These are phyloP conservation scores for Phytophthora idaei DNA, from an alignment of 352 stramenopile species.

Conservation along the genomic window DNA sequence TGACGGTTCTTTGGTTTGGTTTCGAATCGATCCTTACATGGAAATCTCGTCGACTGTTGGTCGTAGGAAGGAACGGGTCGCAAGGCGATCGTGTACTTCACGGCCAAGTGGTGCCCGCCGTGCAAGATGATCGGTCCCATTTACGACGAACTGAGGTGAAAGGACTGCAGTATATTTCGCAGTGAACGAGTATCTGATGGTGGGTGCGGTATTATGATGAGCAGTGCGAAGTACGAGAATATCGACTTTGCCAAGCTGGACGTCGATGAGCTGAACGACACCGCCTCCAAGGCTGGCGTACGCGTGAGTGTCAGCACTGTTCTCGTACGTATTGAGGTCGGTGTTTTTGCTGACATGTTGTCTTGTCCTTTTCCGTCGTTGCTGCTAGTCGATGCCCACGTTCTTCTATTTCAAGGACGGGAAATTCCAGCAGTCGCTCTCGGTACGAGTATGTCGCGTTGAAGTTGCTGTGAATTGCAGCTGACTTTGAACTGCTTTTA, in stretches of 20 bases:
- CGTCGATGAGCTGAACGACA: slow-evolving; percentile 84
- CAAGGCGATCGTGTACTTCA: slow-evolving; percentile 91
- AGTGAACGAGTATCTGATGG: no score
- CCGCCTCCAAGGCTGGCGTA: slow-evolving; percentile 77
- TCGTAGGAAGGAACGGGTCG: slow-evolving; percentile 58
- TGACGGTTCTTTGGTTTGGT: background rate
- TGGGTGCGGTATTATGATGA: no score
- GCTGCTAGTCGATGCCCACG: slow-evolving; percentile 82
- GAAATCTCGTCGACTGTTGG: background rate
- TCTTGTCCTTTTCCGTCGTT: background rate
- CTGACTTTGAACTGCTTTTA: slow-evolving; percentile 15
- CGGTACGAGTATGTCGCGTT: slow-evolving; percentile 40
- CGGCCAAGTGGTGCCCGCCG: slow-evolving; percentile 89
- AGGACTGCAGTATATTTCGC: background rate
- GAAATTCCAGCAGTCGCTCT: slow-evolving; percentile 78
- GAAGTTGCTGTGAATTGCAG: background rate
- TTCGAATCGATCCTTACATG: background rate
- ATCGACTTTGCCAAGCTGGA: slow-evolving; percentile 90
- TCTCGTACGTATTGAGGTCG: background rate
- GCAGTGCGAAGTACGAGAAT: slow-evolving; percentile 58
- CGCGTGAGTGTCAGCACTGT: slow-evolving; percentile 55
- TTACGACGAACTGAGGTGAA: slow-evolving; percentile 85
- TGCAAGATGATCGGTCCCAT: slow-evolving; percentile 92
- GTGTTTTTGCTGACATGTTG: background rate
- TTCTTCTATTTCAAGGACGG: slow-evolving; percentile 88